Evolutionary conservation across 208 protist genomes (phyloP).

Genomic region (Wallacemonas collosoma): DNA sequence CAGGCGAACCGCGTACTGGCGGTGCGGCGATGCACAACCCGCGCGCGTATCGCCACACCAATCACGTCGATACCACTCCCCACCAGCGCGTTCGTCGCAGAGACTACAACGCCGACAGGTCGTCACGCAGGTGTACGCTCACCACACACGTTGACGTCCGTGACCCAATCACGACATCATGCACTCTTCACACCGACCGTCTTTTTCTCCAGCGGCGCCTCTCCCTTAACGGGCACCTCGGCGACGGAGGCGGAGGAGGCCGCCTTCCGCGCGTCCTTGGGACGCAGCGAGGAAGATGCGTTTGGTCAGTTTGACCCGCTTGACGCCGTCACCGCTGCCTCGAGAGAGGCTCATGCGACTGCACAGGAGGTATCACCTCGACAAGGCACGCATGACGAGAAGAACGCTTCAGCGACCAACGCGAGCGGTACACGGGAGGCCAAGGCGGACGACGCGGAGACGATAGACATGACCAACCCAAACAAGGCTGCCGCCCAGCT

Average conservation of each 20-base stretch:
- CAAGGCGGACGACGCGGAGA: background rate
- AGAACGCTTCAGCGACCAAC: background rate
- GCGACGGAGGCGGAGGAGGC: background rate
- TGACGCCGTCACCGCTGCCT: conserved; percentile 31
- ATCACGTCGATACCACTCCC: no score
- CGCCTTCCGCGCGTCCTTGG: conserved; percentile 21
- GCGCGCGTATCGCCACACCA: no score
- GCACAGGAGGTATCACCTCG: no score
- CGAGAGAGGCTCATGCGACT: no score
- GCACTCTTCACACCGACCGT: background rate
- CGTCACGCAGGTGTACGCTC: no score
- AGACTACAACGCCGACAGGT: no score
- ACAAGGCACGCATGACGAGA: conserved; percentile 12
- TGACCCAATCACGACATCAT: no score
- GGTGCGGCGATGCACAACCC: no score
- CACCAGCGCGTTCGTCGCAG: no score
- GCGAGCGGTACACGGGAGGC: background rate
- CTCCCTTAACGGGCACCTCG: background rate
- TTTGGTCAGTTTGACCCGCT: conserved; percentile 57
- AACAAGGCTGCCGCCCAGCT: conserved; percentile 28
- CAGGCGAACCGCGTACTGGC: no score
- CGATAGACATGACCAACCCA: conserved; percentile 24
- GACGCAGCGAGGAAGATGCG: conserved; percentile 53
- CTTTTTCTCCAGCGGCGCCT: background rate
- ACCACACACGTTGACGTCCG: no score